These are phyloP conservation scores for Amylocarpus encephaloides DNA, from an alignment of 2,329 filamentous ascomycete genomes.

Conservation along the genomic window DNA sequence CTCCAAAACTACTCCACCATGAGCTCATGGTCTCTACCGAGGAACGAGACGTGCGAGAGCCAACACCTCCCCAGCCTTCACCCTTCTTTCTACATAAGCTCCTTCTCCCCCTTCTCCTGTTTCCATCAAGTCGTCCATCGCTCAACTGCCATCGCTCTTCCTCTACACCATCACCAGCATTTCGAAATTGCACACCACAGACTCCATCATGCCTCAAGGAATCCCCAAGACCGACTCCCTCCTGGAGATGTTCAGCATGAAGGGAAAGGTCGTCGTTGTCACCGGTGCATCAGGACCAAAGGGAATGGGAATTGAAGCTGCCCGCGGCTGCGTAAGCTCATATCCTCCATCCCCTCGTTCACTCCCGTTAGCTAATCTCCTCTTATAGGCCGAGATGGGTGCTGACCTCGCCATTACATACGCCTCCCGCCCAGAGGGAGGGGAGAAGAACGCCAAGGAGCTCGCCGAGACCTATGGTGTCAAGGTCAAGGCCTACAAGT, in stretches of 20 bases:
- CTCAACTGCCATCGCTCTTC: not conserved
- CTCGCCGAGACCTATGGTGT: conserved; percentile 53
- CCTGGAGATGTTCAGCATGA: conserved; percentile 47
- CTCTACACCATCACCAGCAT: not conserved
- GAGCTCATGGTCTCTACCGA: not conserved
- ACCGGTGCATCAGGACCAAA: conserved; percentile 59
- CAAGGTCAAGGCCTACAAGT: conserved; percentile 64
- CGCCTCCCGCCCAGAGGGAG: conserved; percentile 52
- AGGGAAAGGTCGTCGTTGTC: conserved; percentile 55
- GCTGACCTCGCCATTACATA: conserved; percentile 63
- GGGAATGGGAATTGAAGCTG: conserved; percentile 62
- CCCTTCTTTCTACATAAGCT: not conserved
- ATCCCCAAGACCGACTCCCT: conserved; percentile 9
- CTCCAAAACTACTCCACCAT: not conserved
- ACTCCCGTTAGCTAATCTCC: too few relatives aligned
- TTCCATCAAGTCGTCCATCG: not conserved
- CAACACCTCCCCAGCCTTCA: not conserved
- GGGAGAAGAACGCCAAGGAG: conserved; percentile 60
- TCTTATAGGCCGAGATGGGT: conserved; percentile 48
- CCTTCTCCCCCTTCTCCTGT: not conserved
- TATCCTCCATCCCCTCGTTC: too few relatives aligned
- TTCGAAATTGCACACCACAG: not conserved
- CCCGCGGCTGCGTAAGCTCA: conserved; percentile 43
- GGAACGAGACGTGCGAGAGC: not conserved
- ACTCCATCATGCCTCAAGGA: conserved; percentile 5